phyloP scores from a whole-genome alignment of 73 alveolate species.

The Paramecium pentaurelia region DNA sequence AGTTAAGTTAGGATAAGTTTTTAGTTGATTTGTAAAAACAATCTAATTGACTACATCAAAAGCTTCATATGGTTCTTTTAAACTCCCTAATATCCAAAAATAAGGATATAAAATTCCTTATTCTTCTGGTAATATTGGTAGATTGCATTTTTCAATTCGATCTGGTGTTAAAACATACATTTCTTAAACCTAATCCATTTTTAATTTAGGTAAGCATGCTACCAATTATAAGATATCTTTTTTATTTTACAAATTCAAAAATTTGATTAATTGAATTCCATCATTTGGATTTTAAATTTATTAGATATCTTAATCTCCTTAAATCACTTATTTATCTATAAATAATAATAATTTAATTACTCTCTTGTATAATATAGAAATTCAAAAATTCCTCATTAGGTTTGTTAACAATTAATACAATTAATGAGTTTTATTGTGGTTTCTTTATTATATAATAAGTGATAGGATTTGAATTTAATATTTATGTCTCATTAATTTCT shows the following conservation, averaged over 20 bases:
- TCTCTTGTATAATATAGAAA: background rate
- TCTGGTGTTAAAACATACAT: background rate
- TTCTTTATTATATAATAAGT: background rate
- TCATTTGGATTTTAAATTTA: background rate
- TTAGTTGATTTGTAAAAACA: background rate
- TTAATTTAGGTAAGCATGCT: constrained; percentile 11
- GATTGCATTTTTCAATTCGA: background rate
- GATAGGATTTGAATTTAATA: background rate
- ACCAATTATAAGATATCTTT: constrained; percentile 8
- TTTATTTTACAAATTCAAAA: background rate
- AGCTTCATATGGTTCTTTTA: constrained; percentile 28
- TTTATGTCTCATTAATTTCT: background rate
- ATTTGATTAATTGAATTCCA: background rate
- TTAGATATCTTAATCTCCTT: background rate
- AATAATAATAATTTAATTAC: background rate
- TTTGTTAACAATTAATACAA: background rate
- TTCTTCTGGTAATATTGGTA: background rate
- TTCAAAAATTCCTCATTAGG: background rate
- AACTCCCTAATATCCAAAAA: background rate
- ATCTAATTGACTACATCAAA: constrained; percentile 30
- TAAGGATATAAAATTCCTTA: background rate
- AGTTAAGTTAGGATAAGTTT: background rate
- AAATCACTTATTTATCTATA: background rate
- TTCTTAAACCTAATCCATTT: background rate
- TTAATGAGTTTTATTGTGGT: background rate